Evolutionary conservation across 2,329 filamentous ascomycete genomes (phyloP).

Genomic region (Conoideocrella luteorostrata): DNA sequence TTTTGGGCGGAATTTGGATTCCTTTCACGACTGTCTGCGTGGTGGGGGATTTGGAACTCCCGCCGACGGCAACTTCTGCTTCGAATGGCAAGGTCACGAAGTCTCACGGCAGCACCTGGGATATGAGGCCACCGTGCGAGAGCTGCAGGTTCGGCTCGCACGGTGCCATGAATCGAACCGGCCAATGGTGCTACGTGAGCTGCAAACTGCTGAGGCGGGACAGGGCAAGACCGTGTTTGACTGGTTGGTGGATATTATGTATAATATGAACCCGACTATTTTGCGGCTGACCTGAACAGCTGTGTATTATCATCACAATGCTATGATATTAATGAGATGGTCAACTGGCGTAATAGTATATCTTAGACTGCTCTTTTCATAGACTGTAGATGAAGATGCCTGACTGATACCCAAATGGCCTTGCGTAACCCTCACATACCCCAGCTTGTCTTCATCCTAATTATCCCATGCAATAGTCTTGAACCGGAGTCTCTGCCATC

Average conservation of each 20-base stretch:
- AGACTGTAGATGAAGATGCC: too few species aligned
- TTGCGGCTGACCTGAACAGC: background rate
- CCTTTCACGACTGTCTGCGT: background rate
- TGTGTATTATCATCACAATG: too few species aligned
- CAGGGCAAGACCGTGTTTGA: background rate
- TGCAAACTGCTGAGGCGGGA: background rate
- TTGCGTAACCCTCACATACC: too few species aligned
- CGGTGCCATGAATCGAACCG: background rate
- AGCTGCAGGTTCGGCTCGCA: background rate
- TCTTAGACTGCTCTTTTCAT: too few species aligned
- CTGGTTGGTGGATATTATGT: background rate
- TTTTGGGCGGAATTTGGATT: background rate
- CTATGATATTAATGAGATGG: too few species aligned
- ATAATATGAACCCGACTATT: background rate
- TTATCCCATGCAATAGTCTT: too few species aligned
- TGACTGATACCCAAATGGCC: too few species aligned
- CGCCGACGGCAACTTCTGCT: background rate
- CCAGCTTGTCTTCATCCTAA: too few species aligned
- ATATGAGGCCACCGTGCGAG: background rate
- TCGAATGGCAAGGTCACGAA: background rate
- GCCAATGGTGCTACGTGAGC: background rate
- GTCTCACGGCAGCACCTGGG: background rate
- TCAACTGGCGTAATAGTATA: too few species aligned
- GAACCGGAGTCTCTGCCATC: too few species aligned
- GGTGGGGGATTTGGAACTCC: background rate